These are phyloP conservation scores for Melocanna baccifera DNA, from an alignment of 176 grass and related monocot species.

Conservation along the genomic window DNA sequence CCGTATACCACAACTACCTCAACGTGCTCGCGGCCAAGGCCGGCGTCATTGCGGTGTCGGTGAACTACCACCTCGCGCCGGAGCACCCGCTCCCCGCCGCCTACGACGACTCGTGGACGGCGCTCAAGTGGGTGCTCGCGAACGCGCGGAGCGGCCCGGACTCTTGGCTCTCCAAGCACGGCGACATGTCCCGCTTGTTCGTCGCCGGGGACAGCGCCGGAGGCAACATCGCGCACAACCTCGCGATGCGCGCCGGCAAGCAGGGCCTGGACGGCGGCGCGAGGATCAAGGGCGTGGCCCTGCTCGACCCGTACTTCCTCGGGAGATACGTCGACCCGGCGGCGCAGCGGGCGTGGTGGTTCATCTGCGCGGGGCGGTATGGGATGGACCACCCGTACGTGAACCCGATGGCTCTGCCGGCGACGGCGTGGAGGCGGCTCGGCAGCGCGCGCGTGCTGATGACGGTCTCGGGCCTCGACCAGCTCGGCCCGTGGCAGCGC, in stretches of 20 bases:
- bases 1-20: slow-evolving; percentile 61
- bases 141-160: slow-evolving; percentile 19
- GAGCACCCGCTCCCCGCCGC: slow-evolving; percentile 69
- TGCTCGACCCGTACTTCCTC: slow-evolving; percentile 72
- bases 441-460: slow-evolving; percentile 36
- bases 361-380: slow-evolving; percentile 55
- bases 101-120: slow-evolving; percentile 77
- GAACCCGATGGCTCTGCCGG: slow-evolving; percentile 50
- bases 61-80: slow-evolving; percentile 75
- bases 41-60: slow-evolving; percentile 49
- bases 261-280: not conserved
- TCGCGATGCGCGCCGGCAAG: slow-evolving; percentile 40
- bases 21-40: slow-evolving; percentile 48
- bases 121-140: slow-evolving; percentile 48
- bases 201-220: slow-evolving; percentile 84
- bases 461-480: slow-evolving; percentile 52
- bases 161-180: slow-evolving; percentile 53
- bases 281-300: slow-evolving; percentile 43
- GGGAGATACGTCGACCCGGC: slow-evolving; percentile 1
- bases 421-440: slow-evolving; percentile 35
- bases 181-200: slow-evolving; percentile 45
- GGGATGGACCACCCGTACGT: slow-evolving; percentile 55
- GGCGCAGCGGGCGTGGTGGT: slow-evolving; percentile 38
- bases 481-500: slow-evolving; percentile 49
- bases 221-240: slow-evolving; percentile 89